A percentile compares a stretch with the other conserved stretches of the same genome.
phyloP scores from a whole-genome alignment of 1,139 yeast genomes.

The Geotrichum carabidarum region DNA sequence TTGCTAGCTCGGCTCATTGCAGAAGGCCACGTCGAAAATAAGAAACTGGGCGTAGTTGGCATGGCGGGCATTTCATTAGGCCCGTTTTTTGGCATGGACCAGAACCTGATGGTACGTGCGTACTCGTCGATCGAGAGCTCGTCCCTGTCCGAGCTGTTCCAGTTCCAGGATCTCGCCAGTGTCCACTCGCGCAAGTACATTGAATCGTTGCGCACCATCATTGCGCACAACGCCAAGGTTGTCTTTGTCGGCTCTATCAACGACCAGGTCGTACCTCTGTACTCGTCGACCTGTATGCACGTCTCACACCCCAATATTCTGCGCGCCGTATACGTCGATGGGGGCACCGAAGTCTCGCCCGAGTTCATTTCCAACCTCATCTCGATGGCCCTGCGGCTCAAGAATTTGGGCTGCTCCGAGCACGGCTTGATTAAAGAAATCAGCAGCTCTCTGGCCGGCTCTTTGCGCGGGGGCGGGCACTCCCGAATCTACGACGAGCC shows the following conservation, averaged over 20 bases:
- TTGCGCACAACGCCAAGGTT: conserved; percentile 68
- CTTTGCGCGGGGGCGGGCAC: conserved; percentile 92
- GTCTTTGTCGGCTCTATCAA: conserved; percentile 82
- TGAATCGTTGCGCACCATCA: conserved; percentile 58
- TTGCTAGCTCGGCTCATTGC: conserved; percentile 66
- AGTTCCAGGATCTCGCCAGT: conserved; percentile 72
- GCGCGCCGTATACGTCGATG: conserved; percentile 84
- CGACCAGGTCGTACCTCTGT: conserved; percentile 88
- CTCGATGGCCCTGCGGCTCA: conserved; percentile 41
- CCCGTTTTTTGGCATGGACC: conserved; percentile 86
- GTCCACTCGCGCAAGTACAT: conserved; percentile 66
- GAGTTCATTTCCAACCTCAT: conserved; percentile 50
- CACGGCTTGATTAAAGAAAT: conserved; percentile 62
- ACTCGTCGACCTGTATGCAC: conserved; percentile 80
- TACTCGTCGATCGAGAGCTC: conserved; percentile 87
- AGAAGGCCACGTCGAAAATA: conserved; percentile 54
- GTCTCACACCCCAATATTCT: conserved; percentile 83
- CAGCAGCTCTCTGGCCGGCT: conserved; percentile 78
- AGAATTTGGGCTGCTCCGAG: conserved; percentile 39
- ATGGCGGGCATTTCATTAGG: conserved; percentile 97
- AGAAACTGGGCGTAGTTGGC: conserved; percentile 63
- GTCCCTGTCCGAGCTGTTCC: conserved; percentile 77
- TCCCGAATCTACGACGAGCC: conserved; percentile 83
- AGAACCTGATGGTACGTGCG: conserved; percentile 75
- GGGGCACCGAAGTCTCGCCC: conserved; percentile 50